Conservation (phyloP, 2,329 filamentous ascomycete genomes). For the Diaporthe sp. region DNA sequence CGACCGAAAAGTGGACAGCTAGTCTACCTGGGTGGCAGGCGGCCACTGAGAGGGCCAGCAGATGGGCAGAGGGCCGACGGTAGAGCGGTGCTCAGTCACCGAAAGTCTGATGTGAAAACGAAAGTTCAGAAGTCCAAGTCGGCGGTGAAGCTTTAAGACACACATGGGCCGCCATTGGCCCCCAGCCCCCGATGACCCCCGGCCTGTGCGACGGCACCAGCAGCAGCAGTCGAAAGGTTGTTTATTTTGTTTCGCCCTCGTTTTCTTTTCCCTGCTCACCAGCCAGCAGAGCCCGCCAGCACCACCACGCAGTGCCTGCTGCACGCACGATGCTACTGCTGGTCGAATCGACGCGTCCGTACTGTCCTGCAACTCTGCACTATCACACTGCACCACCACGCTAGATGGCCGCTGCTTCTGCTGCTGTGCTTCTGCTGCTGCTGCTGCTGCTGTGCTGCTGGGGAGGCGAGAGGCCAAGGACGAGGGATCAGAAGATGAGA, state of each 20-base stretch:
- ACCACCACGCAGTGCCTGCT: background rate
- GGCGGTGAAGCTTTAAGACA: slow-evolving; percentile 32
- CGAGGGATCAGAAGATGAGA: slow-evolving; percentile 5
- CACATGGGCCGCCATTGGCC: slow-evolving; percentile 30
- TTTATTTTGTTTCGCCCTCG: slow-evolving; percentile 27
- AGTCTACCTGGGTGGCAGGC: background rate
- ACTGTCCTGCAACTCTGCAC: slow-evolving; percentile 26
- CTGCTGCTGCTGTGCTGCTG: slow-evolving; percentile 1
- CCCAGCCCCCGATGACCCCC: slow-evolving; percentile 6
- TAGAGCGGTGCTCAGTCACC: slow-evolving; percentile 27
- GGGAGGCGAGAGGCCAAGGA: background rate
- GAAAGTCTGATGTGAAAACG: slow-evolving; percentile 27
- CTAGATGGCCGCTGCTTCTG: background rate
- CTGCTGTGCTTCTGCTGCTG: background rate
- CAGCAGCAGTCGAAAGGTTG: slow-evolving; percentile 28
- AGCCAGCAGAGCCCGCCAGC: background rate
- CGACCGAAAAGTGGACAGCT: slow-evolving; percentile 18
- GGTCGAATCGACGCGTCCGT: background rate
- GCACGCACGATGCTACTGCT: slow-evolving; percentile 7
- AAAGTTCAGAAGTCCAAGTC: background rate
- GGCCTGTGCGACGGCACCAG: slow-evolving; percentile 23
- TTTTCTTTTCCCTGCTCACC: background rate
- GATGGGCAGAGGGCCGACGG: background rate
- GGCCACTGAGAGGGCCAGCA: background rate
- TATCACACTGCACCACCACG: slow-evolving; percentile 27